Conservation (phyloP, 169 alveolate genomes). For the Blepharisma undulans region DNA sequence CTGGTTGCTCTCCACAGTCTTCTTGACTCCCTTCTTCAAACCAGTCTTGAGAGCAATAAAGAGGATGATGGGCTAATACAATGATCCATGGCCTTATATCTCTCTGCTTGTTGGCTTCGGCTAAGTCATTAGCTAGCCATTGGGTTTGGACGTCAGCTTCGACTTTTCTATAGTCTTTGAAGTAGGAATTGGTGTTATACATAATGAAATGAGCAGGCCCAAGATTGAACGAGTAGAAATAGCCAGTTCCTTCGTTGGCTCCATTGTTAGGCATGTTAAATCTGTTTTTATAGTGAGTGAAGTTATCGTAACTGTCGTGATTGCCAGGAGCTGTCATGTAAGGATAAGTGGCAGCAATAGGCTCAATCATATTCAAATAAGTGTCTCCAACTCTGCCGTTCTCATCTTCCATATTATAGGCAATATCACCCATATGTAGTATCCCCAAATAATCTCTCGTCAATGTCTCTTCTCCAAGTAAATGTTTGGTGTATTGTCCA, state of each 20-base stretch:
- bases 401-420: constrained; percentile 11
- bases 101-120: constrained; percentile 27
- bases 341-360: constrained; percentile 4
- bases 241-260: constrained; percentile 29
- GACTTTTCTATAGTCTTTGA: not conserved
- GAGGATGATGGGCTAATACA: constrained; percentile 16
- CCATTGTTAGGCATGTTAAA: constrained; percentile 27
- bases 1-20: constrained; percentile 27
- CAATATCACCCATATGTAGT: constrained; percentile 29
- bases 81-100: constrained; percentile 12
- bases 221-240: constrained; percentile 13
- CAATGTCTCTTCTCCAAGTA: not conserved
- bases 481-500: constrained; percentile 16
- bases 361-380: constrained; percentile 12
- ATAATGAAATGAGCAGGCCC: constrained; percentile 27
- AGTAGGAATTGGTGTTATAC: constrained; percentile 14
- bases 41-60: not conserved
- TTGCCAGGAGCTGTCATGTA: constrained; percentile 38
- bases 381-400: constrained; percentile 18
- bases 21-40: not conserved
- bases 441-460: not conserved
- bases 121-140: constrained; percentile 18
- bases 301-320: constrained; percentile 4
- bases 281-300: not conserved
- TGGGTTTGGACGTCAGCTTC: not conserved